Evolutionary conservation across 495 filamentous ascomycete genomes (phyloP).

Genomic region (Lasiosphaeria hispida): DNA sequence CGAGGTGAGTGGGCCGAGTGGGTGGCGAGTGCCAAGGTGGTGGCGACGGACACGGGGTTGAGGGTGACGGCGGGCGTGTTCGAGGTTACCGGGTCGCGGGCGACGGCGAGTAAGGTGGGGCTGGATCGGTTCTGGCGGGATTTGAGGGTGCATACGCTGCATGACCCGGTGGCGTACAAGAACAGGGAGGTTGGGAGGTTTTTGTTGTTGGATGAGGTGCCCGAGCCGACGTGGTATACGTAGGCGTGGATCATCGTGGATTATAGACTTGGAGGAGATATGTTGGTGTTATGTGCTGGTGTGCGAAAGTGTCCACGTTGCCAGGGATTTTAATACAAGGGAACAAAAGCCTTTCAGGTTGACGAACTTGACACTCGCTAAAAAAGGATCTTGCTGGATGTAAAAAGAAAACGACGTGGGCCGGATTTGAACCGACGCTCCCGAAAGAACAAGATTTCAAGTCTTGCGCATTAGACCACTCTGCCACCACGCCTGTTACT

Average conservation of each 20-base stretch:
- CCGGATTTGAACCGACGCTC: neutral
- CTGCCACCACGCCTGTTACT: too few species aligned
- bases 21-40: conserved; percentile 59
- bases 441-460: neutral
- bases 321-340: too few species aligned
- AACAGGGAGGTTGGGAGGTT: conserved; percentile 56
- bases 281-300: too few species aligned
- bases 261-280: too few species aligned
- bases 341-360: too few species aligned
- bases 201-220: conserved; percentile 49
- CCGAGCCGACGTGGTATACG: conserved; percentile 60
- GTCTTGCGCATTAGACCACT: too few species aligned
- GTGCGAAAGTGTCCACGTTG: too few species aligned
- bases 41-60: conserved; percentile 56
- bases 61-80: conserved; percentile 56
- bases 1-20: conserved; percentile 58
- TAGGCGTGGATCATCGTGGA: too few species aligned
- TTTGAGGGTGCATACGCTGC: conserved; percentile 57
- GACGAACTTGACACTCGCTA: too few species aligned
- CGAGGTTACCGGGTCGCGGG: conserved; percentile 56
- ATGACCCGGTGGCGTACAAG: conserved; percentile 64
- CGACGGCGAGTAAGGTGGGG: conserved; percentile 52
- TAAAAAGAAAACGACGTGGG: neutral
- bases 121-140: conserved; percentile 62
- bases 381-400: too few species aligned